Evolutionary conservation across 352 stramenopile species (phyloP), one percentile per base, ranked within the genome.

Genomic region (Aphanomyces stellatus): DNA sequence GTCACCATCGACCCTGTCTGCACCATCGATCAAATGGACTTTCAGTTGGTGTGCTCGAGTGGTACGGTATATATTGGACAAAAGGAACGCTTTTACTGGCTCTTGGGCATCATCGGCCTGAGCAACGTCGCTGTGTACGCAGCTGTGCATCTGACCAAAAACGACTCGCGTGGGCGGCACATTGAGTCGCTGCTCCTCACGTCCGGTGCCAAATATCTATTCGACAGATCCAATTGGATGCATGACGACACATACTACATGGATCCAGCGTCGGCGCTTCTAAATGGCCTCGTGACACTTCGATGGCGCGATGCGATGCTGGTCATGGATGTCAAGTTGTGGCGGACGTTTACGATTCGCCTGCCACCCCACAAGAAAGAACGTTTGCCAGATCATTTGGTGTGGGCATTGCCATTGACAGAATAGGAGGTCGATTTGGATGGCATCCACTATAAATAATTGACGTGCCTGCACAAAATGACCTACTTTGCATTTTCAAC

Each of bases 31-130:
- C 19, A 53, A 13, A 24, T 65, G 19, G 59, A 65, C 17, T 56
- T 65, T 61, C 59, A 65, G 31, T 17, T 65, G 27, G 59, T 56
- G 27, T 65, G 59, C 22, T 53, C 59, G 22, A 65, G 24, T 13
- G 59, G 24, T 61, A 33, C 35, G 27, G 33, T 65, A 13, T 19
- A 53, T 0, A 65, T 65, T 37, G 59, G 59, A 5, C 15, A 37
- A 11, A 11, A 5, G 3, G 15, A 19, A 27, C 59, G 59, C 5
- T 34, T 65, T 7, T 1, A 22, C 1, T 46, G 37, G 11, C 37
- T 46, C 11, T 11, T 46, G 13, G 37, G 37, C 11, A 46, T 46
- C 37, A 46, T 46, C 37, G 37, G 37, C 37, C n/a, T 19, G n/a
- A 46, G 13, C 13, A n/a, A n/a, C n/a, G 37, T 46, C n/a, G 37